Conservation (phyloP, 805 yeast species). For the Wickerhamiella sorbophila region DNA sequence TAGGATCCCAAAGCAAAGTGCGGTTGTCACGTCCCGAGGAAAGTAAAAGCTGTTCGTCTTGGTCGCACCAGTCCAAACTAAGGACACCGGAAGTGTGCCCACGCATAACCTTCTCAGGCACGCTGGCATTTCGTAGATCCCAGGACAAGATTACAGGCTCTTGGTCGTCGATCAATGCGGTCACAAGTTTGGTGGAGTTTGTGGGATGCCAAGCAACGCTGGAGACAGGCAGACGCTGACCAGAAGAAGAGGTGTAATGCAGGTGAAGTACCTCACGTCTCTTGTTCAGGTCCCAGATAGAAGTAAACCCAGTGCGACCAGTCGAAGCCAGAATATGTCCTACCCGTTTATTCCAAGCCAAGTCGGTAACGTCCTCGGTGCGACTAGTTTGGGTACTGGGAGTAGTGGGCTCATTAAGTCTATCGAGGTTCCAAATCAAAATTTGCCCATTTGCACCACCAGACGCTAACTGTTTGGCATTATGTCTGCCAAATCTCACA, state of each 20-base stretch:
- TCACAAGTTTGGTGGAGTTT: slow-evolving; percentile 69
- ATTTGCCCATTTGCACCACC: slow-evolving; percentile 87
- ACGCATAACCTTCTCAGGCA: slow-evolving; percentile 60
- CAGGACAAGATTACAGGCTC: slow-evolving; percentile 69
- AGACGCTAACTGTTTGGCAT: slow-evolving; percentile 58
- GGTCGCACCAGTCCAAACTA: slow-evolving; percentile 85
- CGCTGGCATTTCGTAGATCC: slow-evolving; percentile 88
- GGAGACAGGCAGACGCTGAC: slow-evolving; percentile 50
- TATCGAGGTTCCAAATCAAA: slow-evolving; percentile 75
- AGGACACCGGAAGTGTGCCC: slow-evolving; percentile 85
- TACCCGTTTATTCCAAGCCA: slow-evolving; percentile 80
- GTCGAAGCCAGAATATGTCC: slow-evolving; percentile 84
- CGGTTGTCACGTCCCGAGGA: slow-evolving; percentile 91
- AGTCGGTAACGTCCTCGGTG: slow-evolving; percentile 61
- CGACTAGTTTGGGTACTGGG: slow-evolving; percentile 65
- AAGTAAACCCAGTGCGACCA: slow-evolving; percentile 69
- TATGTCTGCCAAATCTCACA: slow-evolving; percentile 63
- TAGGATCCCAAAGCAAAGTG: slow-evolving; percentile 83
- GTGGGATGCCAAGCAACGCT: slow-evolving; percentile 92
- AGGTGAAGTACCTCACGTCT: slow-evolving; percentile 81
- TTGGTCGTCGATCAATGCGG: slow-evolving; percentile 69
- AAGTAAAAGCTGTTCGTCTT: slow-evolving; percentile 62
- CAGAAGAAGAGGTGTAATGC: slow-evolving; percentile 39
- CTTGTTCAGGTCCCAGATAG: slow-evolving; percentile 87
- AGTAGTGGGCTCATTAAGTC: slow-evolving; percentile 34